Evolutionary conservation across 148 eudicot genomes (phyloP), one percentile per base, ranked within the genome.

Genomic region (Camellia japonica): DNA sequence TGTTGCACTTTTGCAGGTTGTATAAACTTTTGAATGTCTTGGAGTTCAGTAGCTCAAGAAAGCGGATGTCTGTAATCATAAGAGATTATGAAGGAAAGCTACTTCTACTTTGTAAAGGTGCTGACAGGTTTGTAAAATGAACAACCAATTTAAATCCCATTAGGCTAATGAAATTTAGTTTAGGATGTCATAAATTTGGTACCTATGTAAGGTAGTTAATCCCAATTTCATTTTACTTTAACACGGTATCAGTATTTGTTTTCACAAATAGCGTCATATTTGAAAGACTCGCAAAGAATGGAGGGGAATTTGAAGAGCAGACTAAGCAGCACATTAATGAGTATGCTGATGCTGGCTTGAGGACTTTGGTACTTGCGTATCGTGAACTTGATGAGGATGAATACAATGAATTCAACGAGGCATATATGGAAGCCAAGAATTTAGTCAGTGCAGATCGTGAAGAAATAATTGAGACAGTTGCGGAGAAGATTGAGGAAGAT

Each of bases 1-100:
- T 74, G 4, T 41, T 6, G 16, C 44, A 15, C 71, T 18, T 78
- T 77, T 52, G 16, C 87, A 90, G 93, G 82, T 61, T 73, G 54
- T 88, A 83, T 65, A 83, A 84, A 52, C 80, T 90, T 63, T 79
- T 91, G 71, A 78, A 86, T 78, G 43, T 90, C 69, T 79, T 91
- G 70, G 93, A 91, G 55, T 91, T 91, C 80, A 90, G 89, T 82
- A 91, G 95, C 89, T 82, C 88, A 54, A 87, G 95, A 79, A 90
- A 91, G 84, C 84, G 95, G 73, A 91, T 90, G 95, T 87, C 95
- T 46, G 91, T 88, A 65, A 87, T 91, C 62, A 84, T 88, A 8
- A 82, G 85, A 61, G 80, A 87, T 68, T 84, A 83, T 46, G 87
- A 84, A 71, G 91, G 90, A 74, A 86, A 80, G 78, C 78, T 91